Evolutionary conservation across 345 rosid species (phyloP), one percentile per base, ranked within the genome.

Genomic region (Melaleuca alternifolia): DNA sequence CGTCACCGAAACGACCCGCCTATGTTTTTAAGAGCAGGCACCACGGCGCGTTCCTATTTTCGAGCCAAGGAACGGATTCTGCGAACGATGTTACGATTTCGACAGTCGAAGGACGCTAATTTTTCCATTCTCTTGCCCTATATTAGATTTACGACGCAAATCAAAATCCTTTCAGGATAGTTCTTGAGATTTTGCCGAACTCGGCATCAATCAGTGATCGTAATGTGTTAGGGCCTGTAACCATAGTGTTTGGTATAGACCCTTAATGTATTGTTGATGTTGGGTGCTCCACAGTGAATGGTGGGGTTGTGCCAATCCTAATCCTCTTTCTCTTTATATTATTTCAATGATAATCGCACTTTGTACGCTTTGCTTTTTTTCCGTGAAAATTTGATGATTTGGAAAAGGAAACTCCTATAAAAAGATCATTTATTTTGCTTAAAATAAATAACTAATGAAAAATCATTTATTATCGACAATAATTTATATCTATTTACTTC

Each of bases 1-100:
- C 95, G 0, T 51, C 79, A 30, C 96, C 98, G 6, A 87, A 89
- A 37, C 92, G 89, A 59, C 96, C 97, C 46, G 95, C 93, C 26
- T 93, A 92, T 83, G 79, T 89, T 30, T 23, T 59, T 12, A 88
- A 87, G 81, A 88, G 87, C 54, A 76, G 18, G 9, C 20, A 52
- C 28, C 51, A 56, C 0, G 65, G 62, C 11, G 77, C 8, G 14
- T 11, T 21, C 23, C 44, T 30, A 28, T 85, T 81, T 51, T 83
- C 81, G 5, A 87, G 88, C 13, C 87, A 79, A 6, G 88, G 89
- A 57, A 53, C 83, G 11, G 59, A 18, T 83, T 92, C 94, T 52
- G 85, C 65, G 37, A 92, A 93, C 76, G 89, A 89, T 5, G 77
- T 90, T 5, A 92, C 93, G 3, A 20, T 92, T 26, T 37, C 94